These are phyloP conservation scores for Coemansia sp. DNA, from an alignment of 192 early-diverging fungal genomes.

Conservation along the genomic window DNA sequence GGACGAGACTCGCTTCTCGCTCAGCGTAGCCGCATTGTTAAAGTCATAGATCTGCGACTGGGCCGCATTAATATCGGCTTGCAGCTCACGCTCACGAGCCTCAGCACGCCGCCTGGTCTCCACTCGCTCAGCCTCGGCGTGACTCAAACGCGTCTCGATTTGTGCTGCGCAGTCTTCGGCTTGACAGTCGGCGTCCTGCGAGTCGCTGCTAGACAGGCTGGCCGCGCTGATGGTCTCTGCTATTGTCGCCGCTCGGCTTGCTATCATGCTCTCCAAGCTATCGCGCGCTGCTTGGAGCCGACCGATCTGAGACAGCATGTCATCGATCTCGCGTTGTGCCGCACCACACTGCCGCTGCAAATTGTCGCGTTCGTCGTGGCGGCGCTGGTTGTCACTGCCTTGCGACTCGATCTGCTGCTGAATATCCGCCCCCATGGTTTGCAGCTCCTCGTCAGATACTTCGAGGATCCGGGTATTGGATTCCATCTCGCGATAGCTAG, in stretches of 20 bases:
- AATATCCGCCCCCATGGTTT: slow-evolving; percentile 57
- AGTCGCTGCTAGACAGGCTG: slow-evolving; percentile 4
- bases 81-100: slow-evolving; percentile 25
- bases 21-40: slow-evolving; percentile 18
- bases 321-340: slow-evolving; percentile 22
- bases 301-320: slow-evolving; percentile 32
- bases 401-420: slow-evolving; percentile 35
- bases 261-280: slow-evolving; percentile 33
- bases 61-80: slow-evolving; percentile 27
- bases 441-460: slow-evolving; percentile 64
- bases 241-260: slow-evolving; percentile 23
- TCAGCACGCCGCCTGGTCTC: slow-evolving; percentile 19
- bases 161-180: slow-evolving; percentile 21
- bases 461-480: slow-evolving; percentile 44
- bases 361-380: slow-evolving; percentile 25
- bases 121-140: slow-evolving; percentile 54
- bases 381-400: slow-evolving; percentile 34
- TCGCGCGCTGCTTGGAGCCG: slow-evolving; percentile 36
- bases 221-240: slow-evolving; percentile 20
- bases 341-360: slow-evolving; percentile 21
- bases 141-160: slow-evolving; percentile 43
- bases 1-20: slow-evolving; percentile 24
- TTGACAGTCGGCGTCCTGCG: slow-evolving; percentile 19
- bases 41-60: slow-evolving; percentile 41
- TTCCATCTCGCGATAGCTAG: slow-evolving; percentile 55